Conservation (phyloP, 441 rosid species). For the Populus hybrid region DNA sequence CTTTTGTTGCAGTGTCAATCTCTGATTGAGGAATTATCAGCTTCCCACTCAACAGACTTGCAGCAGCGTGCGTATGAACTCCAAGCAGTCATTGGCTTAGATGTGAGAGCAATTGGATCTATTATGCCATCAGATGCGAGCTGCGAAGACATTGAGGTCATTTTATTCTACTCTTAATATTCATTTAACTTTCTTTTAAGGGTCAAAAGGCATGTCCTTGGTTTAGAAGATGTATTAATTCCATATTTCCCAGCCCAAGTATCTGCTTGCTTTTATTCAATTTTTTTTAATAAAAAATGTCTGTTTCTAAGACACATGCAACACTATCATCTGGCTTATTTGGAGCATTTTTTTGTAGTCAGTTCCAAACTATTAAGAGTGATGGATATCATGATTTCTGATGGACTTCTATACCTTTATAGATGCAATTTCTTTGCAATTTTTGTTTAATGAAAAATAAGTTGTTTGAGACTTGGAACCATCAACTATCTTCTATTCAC, state of each 20-base stretch:
- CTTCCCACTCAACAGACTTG: conserved; percentile 94
- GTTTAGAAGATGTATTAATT: neutral
- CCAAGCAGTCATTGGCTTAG: conserved; percentile 66
- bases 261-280: neutral
- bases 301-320: neutral
- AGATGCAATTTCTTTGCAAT: neutral
- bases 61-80: conserved; percentile 99
- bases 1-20: conserved; percentile 76
- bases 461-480: neutral
- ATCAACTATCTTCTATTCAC: neutral
- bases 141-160: conserved; percentile 95
- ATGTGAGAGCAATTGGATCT: conserved; percentile 59
- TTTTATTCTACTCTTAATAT: conserved; percentile 1
- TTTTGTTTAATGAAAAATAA: neutral
- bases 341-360: neutral
- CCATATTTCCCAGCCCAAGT: neutral
- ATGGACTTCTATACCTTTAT: neutral
- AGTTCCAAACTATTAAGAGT: neutral
- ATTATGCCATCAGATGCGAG: conserved; percentile 91
- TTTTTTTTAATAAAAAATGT: neutral
- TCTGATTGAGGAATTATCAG: conserved; percentile 79
- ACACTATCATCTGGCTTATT: neutral
- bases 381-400: neutral
- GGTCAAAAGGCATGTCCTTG: neutral
- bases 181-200: neutral